A percentile compares a stretch with the other conserved stretches of the same genome.
These are phyloP conservation scores for Diaporthe aspalathi DNA, from an alignment of 2,329 filamentous ascomycete genomes.

Conservation along the genomic window DNA sequence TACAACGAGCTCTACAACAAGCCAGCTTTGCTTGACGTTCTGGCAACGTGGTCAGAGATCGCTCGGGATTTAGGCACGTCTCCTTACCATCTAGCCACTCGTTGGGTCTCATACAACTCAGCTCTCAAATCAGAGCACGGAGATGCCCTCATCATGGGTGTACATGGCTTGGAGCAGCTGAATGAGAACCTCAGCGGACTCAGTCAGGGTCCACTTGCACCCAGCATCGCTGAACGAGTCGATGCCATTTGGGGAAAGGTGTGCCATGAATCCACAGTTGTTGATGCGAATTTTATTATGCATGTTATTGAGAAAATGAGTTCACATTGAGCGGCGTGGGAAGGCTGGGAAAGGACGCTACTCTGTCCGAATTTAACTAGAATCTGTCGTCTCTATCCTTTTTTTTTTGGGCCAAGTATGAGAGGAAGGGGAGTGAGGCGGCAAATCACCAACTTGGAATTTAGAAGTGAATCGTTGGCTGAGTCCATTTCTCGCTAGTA, in stretches of 20 bases:
- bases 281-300: constrained; percentile 1
- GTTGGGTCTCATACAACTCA: constrained; percentile 15
- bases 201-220: constrained; percentile 1
- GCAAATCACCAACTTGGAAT: neutral
- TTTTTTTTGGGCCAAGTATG: neutral
- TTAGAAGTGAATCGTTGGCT: neutral
- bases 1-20: constrained; percentile 17
- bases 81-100: constrained; percentile 2
- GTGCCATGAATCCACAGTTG: constrained; percentile 1
- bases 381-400: neutral
- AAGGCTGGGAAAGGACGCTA: no score
- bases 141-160: constrained; percentile 7
- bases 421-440: neutral
- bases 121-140: neutral
- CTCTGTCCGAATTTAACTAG: no score
- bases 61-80: neutral
- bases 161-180: neutral
- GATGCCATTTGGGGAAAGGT: neutral
- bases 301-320: neutral
- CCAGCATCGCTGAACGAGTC: constrained; percentile 2
- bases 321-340: no score
- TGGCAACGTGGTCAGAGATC: neutral
- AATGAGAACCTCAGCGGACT: neutral
- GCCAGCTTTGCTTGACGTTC: constrained; percentile 6
- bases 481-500: no score